These are phyloP conservation scores for Scedosporium minutisporum DNA, from an alignment of 2,329 filamentous ascomycete species.

Conservation along the genomic window DNA sequence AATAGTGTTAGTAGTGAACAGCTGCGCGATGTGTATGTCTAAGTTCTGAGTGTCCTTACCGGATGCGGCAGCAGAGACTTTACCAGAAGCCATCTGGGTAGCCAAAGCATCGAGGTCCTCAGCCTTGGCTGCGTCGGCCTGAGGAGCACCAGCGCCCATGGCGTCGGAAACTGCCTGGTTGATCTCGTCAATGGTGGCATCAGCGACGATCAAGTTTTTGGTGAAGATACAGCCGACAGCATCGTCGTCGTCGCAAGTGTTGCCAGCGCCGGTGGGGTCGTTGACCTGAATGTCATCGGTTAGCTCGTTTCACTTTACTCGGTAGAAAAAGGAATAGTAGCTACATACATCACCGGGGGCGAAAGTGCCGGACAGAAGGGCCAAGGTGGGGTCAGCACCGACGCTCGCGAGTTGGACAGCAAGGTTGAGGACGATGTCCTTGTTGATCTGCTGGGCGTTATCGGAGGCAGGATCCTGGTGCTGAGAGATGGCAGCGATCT, in stretches of 20 bases:
- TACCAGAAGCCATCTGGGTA: neutral
- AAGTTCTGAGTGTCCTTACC: neutral
- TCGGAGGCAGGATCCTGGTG: constrained; percentile 34
- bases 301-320: neutral
- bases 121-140: neutral
- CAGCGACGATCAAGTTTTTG: constrained; percentile 42
- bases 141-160: constrained; percentile 4
- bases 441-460: constrained; percentile 30
- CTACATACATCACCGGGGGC: constrained; percentile 23
- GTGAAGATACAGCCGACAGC: constrained; percentile 46
- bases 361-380: constrained; percentile 34
- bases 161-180: constrained; percentile 29
- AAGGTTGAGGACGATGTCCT: constrained; percentile 28
- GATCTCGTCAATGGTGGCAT: constrained; percentile 44
- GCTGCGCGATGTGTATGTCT: no score
- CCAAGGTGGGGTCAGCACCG: constrained; percentile 30
- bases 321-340: neutral
- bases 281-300: constrained; percentile 4
- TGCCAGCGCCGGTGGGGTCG: constrained; percentile 34
- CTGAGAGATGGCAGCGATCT: constrained; percentile 33
- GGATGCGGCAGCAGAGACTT: constrained; percentile 1
- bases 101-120: neutral
- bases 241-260: constrained; percentile 43
- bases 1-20: no score
- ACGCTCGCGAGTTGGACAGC: constrained; percentile 32